Evolutionary conservation across 345 rosid species (phyloP).

Genomic region (Euphorbia pulcherrima): DNA sequence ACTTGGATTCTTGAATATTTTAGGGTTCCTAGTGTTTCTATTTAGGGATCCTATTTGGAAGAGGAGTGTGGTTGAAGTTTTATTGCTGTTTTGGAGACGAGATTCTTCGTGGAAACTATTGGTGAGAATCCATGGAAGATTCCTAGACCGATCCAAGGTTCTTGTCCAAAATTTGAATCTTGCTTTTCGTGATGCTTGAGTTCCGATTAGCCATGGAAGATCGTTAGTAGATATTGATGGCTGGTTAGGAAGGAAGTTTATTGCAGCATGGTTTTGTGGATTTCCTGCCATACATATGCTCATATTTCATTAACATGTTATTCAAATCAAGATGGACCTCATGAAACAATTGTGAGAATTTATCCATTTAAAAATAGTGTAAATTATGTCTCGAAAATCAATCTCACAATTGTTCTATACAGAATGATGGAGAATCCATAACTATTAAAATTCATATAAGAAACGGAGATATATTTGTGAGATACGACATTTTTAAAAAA

Average conservation of each 20-base stretch:
- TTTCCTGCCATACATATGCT: conserved; percentile 31
- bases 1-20: conserved; percentile 37
- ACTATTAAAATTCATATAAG: no score
- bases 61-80: conserved; percentile 31
- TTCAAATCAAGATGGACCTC: no score
- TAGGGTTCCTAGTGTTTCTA: conserved; percentile 12
- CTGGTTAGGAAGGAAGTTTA: conserved; percentile 30
- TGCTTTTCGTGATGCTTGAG: conserved; percentile 39
- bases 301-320: no score
- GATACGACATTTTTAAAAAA: no score
- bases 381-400: no score
- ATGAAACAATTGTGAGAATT: no score
- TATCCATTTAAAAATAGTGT: no score
- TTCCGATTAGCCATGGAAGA: conserved; percentile 82
- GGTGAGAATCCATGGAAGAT: conserved; percentile 53
- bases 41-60: conserved; percentile 48
- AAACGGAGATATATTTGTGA: no score
- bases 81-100: background rate
- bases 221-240: conserved; percentile 49
- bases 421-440: no score
- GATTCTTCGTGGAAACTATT: conserved; percentile 50
- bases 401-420: no score
- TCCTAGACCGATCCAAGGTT: conserved; percentile 43
- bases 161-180: conserved; percentile 76
- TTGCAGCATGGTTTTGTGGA: conserved; percentile 36